Conservation (phyloP, 345 rosid species). For the Lagerstroemia speciosa region DNA sequence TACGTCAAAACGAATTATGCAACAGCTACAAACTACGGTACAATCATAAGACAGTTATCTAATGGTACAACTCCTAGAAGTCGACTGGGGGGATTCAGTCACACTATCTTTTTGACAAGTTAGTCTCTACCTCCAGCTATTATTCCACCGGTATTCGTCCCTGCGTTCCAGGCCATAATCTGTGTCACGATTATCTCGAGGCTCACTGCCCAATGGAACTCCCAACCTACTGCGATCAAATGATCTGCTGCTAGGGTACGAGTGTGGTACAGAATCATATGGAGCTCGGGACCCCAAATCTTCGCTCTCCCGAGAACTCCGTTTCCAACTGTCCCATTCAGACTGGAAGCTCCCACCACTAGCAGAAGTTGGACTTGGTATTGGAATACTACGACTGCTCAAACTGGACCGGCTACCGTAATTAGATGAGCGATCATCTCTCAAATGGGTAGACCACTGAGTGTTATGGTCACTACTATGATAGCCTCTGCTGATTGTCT, state of each 20-base stretch:
- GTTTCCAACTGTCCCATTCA: conserved; percentile 42
- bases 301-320: conserved; percentile 14
- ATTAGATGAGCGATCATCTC: conserved; percentile 48
- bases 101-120: neutral
- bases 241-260: conserved; percentile 2
- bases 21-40: neutral
- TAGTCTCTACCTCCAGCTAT: conserved; percentile 21
- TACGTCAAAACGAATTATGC: neutral
- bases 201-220: conserved; percentile 10
- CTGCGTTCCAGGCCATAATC: conserved; percentile 15
- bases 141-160: conserved; percentile 15
- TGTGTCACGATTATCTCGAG: conserved; percentile 4
- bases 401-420: neutral
- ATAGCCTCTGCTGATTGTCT: conserved; percentile 28
- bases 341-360: conserved; percentile 20
- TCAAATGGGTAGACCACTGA: conserved; percentile 28
- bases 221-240: conserved; percentile 15
- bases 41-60: neutral
- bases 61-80: neutral
- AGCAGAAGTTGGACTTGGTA: conserved; percentile 1
- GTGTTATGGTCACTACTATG: neutral
- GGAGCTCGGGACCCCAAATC: conserved; percentile 19
- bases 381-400: neutral
- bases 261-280: conserved; percentile 21
- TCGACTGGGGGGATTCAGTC: neutral